These are phyloP conservation scores for Serendipita indica DNA, from an alignment of 768 basidiomycete genomes.

Conservation along the genomic window DNA sequence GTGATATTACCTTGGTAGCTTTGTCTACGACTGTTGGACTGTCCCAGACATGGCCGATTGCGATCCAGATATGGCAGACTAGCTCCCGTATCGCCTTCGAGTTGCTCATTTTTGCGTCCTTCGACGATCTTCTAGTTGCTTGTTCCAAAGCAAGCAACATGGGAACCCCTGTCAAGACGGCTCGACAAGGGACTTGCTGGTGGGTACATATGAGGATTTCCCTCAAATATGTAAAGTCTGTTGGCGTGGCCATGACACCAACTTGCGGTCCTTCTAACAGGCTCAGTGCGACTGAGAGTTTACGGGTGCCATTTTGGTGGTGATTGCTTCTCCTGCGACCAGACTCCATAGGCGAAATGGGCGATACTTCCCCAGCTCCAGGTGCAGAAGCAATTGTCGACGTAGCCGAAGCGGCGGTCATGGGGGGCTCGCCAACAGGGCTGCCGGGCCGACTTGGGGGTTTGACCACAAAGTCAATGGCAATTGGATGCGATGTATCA, in stretches of 20 bases:
- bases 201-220: conserved; percentile 53
- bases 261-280: conserved; percentile 19
- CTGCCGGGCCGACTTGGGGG: background rate
- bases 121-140: conserved; percentile 28
- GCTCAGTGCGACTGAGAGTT: conserved; percentile 13
- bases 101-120: conserved; percentile 25
- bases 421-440: background rate
- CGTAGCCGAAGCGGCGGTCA: background rate
- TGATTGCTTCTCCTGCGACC: background rate
- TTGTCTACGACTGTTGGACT: conserved; percentile 36
- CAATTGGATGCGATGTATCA: conserved; percentile 3
- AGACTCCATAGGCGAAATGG: background rate
- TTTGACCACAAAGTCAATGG: background rate
- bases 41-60: conserved; percentile 59
- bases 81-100: conserved; percentile 44
- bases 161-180: conserved; percentile 61
- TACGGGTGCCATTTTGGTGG: conserved; percentile 9
- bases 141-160: conserved; percentile 69
- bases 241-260: conserved; percentile 38
- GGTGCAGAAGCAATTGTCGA: background rate
- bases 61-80: conserved; percentile 47
- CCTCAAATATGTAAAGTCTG: conserved; percentile 62
- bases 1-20: conserved; percentile 38
- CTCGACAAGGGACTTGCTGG: conserved; percentile 57
- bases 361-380: background rate